Base-by-base conservation (phyloP, 106 monocot species). In the Alisma plantagoaquatica region DNA sequence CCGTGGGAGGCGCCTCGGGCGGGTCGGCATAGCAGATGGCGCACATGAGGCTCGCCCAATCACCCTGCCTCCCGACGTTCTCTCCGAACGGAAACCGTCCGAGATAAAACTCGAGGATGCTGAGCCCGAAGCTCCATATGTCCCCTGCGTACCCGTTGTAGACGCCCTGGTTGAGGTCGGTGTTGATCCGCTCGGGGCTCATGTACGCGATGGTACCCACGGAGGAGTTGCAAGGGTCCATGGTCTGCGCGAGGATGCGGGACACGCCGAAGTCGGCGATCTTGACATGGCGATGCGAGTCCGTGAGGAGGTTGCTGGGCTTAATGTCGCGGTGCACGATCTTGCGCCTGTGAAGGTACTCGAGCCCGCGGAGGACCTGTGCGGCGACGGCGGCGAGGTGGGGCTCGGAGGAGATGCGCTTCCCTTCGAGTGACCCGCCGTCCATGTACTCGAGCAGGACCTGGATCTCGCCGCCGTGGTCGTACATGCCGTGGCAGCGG, bases 61-160 rank as follows among this genome's bases (percentile, higher is more conserved):
- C 91, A 2, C 75, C 91, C 59, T 75, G 72, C 66, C 71, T 53
- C 4, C 90, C 80, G 10, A 75, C 28, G 27, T 77, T 74, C 23
- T 84, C 80, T 2, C 84, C 91, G 30, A 77, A 78, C 3, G 91
- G 85, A 32, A 91, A 81, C 23, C 47, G 46, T 0, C 91, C 91
- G 54, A 91, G 31, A 33, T 91, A 85, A 28, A 91, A 81, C 72
- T 91, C 91, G 16, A 91, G 75, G n/a, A 91, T 75, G 54, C 84
- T 81, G 33, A 91, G 62, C 1, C 84, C 91, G 44, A 91, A 85
- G 64, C 91, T 91, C 91, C 91, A 91, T 42, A 91, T 85, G 53
- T 91, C 91, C 33, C 77, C 85, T 11, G 85, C 80, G 63, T 75
- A 85, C 2, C 85, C 91, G 31, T 91, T 78, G 59, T 91, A 91